These are phyloP conservation scores for Apiosordaria backusii DNA, from an alignment of 495 filamentous ascomycete species.

Conservation along the genomic window DNA sequence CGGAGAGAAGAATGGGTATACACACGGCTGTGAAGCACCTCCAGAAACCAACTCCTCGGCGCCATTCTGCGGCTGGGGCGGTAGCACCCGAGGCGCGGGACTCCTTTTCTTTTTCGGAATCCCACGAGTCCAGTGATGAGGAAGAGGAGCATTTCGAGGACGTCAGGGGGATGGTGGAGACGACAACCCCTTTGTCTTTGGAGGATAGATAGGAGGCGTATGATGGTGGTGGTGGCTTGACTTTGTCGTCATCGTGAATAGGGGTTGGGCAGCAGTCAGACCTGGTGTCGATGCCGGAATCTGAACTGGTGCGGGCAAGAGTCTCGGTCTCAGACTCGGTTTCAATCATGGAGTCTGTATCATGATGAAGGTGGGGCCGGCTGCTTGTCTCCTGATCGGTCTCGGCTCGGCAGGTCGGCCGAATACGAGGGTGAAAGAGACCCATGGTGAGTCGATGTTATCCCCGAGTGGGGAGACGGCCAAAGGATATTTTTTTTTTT, in stretches of 20 bases:
- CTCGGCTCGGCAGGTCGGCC: neutral
- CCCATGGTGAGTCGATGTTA: neutral
- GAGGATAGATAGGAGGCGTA: neutral
- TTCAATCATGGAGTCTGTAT: neutral
- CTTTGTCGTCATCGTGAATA: neutral
- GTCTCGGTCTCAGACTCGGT: neutral
- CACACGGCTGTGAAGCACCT: slow-evolving; percentile 39
- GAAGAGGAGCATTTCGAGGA: neutral
- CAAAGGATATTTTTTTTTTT: neutral
- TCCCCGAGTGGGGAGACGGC: neutral
- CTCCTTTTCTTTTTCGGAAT: neutral
- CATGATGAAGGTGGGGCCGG: too few relatives aligned
- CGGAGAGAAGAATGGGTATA: slow-evolving; percentile 38
- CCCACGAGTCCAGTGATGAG: neutral
- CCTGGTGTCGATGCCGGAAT: neutral
- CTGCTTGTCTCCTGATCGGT: neutral
- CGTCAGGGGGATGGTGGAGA: neutral
- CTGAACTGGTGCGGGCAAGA: neutral
- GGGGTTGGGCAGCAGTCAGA: neutral
- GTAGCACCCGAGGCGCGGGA: neutral
- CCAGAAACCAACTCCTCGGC: slow-evolving; percentile 36
- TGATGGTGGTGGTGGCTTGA: slow-evolving; percentile 2
- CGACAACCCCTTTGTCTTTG: neutral
- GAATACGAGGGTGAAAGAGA: neutral
- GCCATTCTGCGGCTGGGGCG: slow-evolving; percentile 17